A percentile compares a stretch with the other conserved stretches of the same genome.
Conservation (phyloP, 179 eudicot genomes). For the Beta macrorhiza region DNA sequence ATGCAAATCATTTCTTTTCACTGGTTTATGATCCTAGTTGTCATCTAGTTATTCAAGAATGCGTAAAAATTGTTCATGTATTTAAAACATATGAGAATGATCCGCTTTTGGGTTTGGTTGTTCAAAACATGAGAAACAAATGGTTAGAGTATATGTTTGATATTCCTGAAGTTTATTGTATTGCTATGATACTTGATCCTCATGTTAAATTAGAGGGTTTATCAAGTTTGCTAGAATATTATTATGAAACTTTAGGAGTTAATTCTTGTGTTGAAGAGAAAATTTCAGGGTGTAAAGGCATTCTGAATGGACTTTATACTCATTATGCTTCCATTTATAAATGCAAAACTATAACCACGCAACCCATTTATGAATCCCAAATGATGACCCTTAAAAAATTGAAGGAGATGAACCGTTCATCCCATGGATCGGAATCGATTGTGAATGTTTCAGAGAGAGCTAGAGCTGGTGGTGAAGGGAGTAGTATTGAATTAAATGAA, state of each 20-base stretch:
- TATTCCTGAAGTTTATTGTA: constrained; percentile 4
- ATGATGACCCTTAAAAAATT: neutral
- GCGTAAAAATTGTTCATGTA: constrained; percentile 8
- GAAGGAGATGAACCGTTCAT: neutral
- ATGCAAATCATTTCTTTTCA: neutral
- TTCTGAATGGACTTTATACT: neutral
- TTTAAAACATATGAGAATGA: constrained; percentile 3
- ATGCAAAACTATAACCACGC: neutral
- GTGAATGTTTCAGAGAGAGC: neutral
- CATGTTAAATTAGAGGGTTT: constrained; percentile 8
- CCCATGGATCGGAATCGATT: neutral
- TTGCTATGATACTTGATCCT: constrained; percentile 8
- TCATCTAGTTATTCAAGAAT: constrained; percentile 1
- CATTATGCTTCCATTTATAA: neutral
- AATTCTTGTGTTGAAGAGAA: neutral
- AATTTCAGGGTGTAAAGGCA: constrained; percentile 1
- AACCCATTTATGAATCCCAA: neutral
- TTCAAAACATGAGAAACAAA: neutral
- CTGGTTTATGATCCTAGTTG: neutral
- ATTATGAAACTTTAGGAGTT: constrained; percentile 9
- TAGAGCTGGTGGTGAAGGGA: neutral
- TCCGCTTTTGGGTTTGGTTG: constrained; percentile 6
- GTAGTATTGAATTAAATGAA: neutral
- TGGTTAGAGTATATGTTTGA: constrained; percentile 17
- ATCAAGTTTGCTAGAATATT: neutral